Evolutionary conservation across 768 basidiomycete genomes (phyloP), one percentile per base, ranked within the genome.

Genomic region (Hydnomerulius pinastri): DNA sequence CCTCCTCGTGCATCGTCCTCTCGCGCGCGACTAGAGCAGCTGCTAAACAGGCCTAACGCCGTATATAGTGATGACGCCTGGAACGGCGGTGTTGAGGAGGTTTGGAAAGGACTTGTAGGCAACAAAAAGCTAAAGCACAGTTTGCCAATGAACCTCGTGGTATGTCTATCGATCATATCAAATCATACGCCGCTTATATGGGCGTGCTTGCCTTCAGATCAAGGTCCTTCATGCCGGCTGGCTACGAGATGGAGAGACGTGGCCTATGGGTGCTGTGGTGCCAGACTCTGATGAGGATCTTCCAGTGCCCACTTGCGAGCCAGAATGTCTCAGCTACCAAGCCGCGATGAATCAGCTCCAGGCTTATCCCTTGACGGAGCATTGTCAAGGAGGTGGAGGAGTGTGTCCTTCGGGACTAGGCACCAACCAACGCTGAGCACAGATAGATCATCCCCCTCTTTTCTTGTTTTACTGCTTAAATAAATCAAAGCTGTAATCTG

Each of bases 141-240:
- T 23, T 66, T 92, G n/a, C 86, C 90, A 2, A 72, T 92, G 71
- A 59, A 56, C 43, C 63, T 83, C 45, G 77, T 88, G 36, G 88
- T 90, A 68, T 55, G 87, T 75, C 1, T 36, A 28, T 43, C 17
- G 9, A 3, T 42, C 38, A 36, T 21, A 20, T 28, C 12, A 6
- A 25, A 28, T 15, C 29, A 15, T 18, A 43, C 36, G 27, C 39
- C 36, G 39, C 45, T 46, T 27, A 38, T 46, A 57, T 32, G 33
- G 33, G 44, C 43, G 57, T 61, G 47, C 64, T 60, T 43, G 36
- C 27, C 48, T 41, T 48, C 67, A 92, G 89, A 78, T 90, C 60
- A 85, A 86, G 61, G 75, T 92, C 51, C 67, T 90, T 38, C 80
- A 87, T 58, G 79, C 84, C 28, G 83, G 84, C 29, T 92, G 90